Evolutionary conservation across 2,329 filamentous ascomycete genomes (phyloP), one percentile per base, ranked within the genome.

Genomic region (Sporothrix brasiliensis): DNA sequence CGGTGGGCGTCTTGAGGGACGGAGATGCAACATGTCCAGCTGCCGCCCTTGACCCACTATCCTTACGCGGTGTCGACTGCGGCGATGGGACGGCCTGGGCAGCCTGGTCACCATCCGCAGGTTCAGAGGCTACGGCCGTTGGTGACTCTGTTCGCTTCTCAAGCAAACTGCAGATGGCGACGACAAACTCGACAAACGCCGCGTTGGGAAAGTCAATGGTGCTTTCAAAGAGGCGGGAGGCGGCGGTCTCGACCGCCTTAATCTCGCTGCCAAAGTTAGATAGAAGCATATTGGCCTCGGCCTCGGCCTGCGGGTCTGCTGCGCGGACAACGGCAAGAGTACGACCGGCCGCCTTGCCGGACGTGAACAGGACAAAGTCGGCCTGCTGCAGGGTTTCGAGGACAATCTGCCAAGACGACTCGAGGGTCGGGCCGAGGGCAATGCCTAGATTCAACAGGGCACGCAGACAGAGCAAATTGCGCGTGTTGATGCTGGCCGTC

Each of bases 391-490:
- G 82, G 0, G 94, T 97, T 76, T 97, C 94, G 1, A 99, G 85
- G 19, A 99, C 85, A 71, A 99, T 98, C 1, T 89, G 89, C 92
- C 96, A 99, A 0, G 94, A 92, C 16, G 86, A 84, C 49, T 91
- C 89, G 0, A 99, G 84, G 0, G 93, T 97, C 3, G 95, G 93
- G 0, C 95, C 95, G 0, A 99, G 82, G 2, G 95, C 95, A 76
- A 98, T 99, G 1, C 95, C 95, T 3, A 99, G 82, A 75, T 99
- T 99, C n/a, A 99, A 82, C 19, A 99, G 84, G 41, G 95, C 95
- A 76, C 96, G 86, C 56, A 99, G 83, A 76, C 95, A 99, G 1
- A 98, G 83, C 4, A 99, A 82, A 76, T 99, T 98, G 9, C 95
- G 87, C 2, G 93, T 94, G 74, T 93, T 97, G 10, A 98, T 83